These are phyloP conservation scores for Isoetes engelmannii DNA, from an alignment of 83 land plant genomes.

Conservation along the genomic window DNA sequence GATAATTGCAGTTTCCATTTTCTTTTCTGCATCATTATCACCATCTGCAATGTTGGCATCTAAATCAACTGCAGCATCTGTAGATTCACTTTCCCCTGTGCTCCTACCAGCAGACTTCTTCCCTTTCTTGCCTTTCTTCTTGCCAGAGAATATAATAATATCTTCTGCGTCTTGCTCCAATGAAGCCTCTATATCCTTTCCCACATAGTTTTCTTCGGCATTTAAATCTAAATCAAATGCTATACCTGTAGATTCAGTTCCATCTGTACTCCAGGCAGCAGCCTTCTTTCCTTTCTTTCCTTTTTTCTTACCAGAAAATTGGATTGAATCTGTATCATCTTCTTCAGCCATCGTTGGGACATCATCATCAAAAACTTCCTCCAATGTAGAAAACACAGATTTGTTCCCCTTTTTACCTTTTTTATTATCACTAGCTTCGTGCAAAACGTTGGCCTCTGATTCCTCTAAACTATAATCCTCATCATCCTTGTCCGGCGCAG, in stretches of 20 bases:
- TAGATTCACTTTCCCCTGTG: constrained; percentile 9
- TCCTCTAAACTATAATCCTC: not conserved
- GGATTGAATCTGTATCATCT: constrained; percentile 4
- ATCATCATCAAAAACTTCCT: too few relatives aligned
- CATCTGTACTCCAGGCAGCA: constrained; percentile 7
- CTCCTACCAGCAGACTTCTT: constrained; percentile 6
- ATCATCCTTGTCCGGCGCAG: not conserved
- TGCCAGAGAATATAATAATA: constrained; percentile 32
- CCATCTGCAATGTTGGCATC: not conserved
- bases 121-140: not conserved
- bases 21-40: constrained; percentile 21
- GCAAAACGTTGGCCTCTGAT: too few relatives aligned
- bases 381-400: too few relatives aligned
- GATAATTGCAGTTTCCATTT: constrained; percentile 18
- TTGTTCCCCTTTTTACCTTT: too few relatives aligned
- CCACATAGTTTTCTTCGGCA: constrained; percentile 22
- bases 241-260: constrained; percentile 2
- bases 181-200: not conserved
- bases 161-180: constrained; percentile 11
- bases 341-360: not conserved
- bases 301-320: constrained; percentile 45
- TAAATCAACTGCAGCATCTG: constrained; percentile 28
- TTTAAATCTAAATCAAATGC: constrained; percentile 20
- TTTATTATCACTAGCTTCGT: too few relatives aligned
- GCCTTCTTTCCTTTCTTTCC: constrained; percentile 29